Conservation (phyloP, 306 rosid species). For the Macrotyloma uniflorum region DNA sequence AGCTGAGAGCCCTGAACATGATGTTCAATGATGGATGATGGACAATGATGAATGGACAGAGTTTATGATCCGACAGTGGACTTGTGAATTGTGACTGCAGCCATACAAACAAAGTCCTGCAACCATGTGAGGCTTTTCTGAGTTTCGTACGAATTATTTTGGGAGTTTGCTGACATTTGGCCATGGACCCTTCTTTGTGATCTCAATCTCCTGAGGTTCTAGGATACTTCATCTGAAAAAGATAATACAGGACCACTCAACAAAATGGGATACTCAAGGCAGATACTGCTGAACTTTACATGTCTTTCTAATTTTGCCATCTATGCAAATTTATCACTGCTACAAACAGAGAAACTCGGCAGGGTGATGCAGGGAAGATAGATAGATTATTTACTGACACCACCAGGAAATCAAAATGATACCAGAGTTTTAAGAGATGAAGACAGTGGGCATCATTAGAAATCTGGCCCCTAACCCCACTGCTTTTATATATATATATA, state of each 20-base stretch:
- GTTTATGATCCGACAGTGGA: conserved; percentile 23
- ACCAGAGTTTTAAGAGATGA: conserved; percentile 34
- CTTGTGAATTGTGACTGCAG: conserved; percentile 30
- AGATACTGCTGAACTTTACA: conserved; percentile 29
- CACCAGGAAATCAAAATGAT: conserved; percentile 24
- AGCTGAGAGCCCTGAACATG: conserved; percentile 9
- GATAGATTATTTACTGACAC: conserved; percentile 43
- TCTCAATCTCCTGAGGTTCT: conserved; percentile 35
- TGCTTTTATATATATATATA: neutral
- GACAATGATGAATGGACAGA: conserved; percentile 31
- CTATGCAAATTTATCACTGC: conserved; percentile 35
- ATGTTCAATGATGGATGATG: conserved; percentile 3
- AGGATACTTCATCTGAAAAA: conserved; percentile 7
- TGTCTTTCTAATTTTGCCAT: conserved; percentile 43
- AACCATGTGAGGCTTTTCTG: conserved; percentile 42
- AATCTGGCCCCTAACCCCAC: conserved; percentile 39
- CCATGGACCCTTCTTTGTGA: conserved; percentile 27
- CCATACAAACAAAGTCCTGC: conserved; percentile 8
- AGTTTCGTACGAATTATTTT: conserved; percentile 20
- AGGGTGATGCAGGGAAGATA: conserved; percentile 31
- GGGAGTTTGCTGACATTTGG: conserved; percentile 3
- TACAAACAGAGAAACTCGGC: conserved; percentile 44
- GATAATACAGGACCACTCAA: conserved; percentile 35
- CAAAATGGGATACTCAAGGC: conserved; percentile 26
- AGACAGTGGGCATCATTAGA: conserved; percentile 33